Evolutionary conservation across 2,329 filamentous ascomycete genomes (phyloP), one percentile per base, ranked within the genome.

Genomic region (Leptoxyphium fumago): DNA sequence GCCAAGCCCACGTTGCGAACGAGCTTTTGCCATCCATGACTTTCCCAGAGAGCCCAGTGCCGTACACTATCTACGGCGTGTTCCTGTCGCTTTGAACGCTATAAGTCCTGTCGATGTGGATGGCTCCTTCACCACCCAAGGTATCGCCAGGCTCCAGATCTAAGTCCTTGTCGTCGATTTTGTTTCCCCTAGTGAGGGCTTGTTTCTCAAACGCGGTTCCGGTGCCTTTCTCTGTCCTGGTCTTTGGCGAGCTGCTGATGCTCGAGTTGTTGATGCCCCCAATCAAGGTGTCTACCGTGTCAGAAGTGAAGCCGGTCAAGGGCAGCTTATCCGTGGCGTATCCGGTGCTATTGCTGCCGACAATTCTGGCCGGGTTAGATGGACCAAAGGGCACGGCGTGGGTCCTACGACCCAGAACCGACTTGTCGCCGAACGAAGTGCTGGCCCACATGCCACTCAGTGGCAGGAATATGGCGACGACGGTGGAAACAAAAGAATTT

Each of bases 401-500:
- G 45, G 52, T 55, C 46, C 39, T 43, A 34, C 48, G 42, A 38
- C 43, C 42, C 21, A 43, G 47, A 36, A 48, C 40, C 18, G 46
- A 46, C 40, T 50, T 51, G 42, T 48, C 53, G 38, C 50, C 47
- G 28, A 57, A 57, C 41, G 54, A 58, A 15, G 64, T 60, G 5
- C 66, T 61, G 11, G 79, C 79, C 80, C 80, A 83, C 50, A 83
- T 70, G 14, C 77, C 74, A 11, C 77, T 80, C 10, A 83, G 66
- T 1, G 80, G 80, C 13, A 83, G 70, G 48, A 76, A 77, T 47
- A 82, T 69, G 45, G 72, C 73, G 30, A 79, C 72, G 15, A 77
- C 60, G 13, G 77, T 77, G 8, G 77, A 61, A 43, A 75, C 66
- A 46, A 75, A 64, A 41, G 70, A 69, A 44, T 68, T 66, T 29